phyloP scores from a whole-genome alignment of 108 stramenopile species.

The Nitzschia putrida region DNA sequence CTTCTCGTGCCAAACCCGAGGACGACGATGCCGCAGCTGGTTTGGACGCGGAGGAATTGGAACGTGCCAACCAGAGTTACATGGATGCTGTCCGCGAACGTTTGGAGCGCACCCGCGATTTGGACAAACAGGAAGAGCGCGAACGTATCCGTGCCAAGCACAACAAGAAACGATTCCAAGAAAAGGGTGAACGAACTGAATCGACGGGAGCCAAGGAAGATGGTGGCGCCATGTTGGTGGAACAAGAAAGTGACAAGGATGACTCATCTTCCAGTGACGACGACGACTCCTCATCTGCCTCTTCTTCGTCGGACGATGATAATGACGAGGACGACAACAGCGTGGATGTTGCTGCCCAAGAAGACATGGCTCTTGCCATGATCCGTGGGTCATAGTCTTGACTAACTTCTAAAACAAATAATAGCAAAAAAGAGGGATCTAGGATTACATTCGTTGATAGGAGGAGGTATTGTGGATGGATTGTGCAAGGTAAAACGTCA shows the following conservation, averaged over 20 bases:
- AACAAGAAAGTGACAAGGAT: conserved; percentile 10
- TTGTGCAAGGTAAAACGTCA: too few species aligned
- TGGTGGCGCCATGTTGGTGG: conserved; percentile 28
- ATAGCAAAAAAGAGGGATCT: too few species aligned
- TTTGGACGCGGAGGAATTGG: conserved; percentile 27
- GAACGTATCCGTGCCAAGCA: conserved; percentile 82
- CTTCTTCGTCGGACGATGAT: conserved; percentile 10
- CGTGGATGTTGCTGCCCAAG: conserved; percentile 59
- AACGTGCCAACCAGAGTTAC: conserved; percentile 60
- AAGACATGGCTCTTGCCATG: conserved; percentile 77
- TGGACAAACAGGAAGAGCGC: conserved; percentile 76
- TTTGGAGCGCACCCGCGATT: conserved; percentile 55
- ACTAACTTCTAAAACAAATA: not conserved
- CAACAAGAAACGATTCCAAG: conserved; percentile 64
- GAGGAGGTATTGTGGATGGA: too few species aligned
- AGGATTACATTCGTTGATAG: too few species aligned
- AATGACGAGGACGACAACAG: conserved; percentile 21
- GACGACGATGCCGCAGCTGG: conserved; percentile 33
- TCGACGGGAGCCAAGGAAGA: conserved; percentile 5
- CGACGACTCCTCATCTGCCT: conserved; percentile 16
- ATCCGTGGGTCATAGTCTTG: conserved; percentile 39
- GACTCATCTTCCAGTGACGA: conserved; percentile 15
- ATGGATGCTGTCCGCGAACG: conserved; percentile 69
- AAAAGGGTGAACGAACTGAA: conserved; percentile 50
- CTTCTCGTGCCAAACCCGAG: conserved; percentile 24